Conservation (phyloP, 306 rosid species). For the Crotalaria pallida region DNA sequence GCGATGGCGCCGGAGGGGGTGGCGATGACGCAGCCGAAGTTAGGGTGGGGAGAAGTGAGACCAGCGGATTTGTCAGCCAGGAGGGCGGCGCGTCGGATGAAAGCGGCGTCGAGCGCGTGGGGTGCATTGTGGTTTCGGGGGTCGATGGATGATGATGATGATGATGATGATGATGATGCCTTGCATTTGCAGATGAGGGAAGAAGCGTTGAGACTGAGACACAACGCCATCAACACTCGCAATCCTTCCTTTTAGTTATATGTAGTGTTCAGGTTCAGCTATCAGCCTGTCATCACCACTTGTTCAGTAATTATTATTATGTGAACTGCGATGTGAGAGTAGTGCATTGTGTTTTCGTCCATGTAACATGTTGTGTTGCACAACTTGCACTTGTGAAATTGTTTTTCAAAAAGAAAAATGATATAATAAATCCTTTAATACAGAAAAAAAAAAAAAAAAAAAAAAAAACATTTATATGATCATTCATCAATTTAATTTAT, state of each 20-base stretch:
- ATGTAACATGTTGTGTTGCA: no score
- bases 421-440: no score
- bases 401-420: no score
- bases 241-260: neutral
- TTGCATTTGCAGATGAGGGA: conserved; percentile 50
- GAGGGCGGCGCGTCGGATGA: conserved; percentile 57
- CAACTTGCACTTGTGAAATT: no score
- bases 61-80: conserved; percentile 82
- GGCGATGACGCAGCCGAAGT: conserved; percentile 80
- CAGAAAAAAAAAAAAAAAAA: no score
- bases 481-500: no score
- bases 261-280: neutral
- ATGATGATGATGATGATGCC: conserved; percentile 22
- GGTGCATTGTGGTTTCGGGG: neutral
- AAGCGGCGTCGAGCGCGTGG: conserved; percentile 44
- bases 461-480: no score
- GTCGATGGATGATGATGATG: conserved; percentile 16
- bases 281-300: neutral
- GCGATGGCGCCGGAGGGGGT: conserved; percentile 46
- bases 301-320: no score
- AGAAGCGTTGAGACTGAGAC: conserved; percentile 25
- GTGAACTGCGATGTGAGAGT: no score
- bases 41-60: conserved; percentile 83
- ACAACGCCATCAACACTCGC: conserved; percentile 22
- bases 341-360: no score